Conservation (phyloP, 2,329 filamentous ascomycete genomes). For the Cladosporium sp. region DNA sequence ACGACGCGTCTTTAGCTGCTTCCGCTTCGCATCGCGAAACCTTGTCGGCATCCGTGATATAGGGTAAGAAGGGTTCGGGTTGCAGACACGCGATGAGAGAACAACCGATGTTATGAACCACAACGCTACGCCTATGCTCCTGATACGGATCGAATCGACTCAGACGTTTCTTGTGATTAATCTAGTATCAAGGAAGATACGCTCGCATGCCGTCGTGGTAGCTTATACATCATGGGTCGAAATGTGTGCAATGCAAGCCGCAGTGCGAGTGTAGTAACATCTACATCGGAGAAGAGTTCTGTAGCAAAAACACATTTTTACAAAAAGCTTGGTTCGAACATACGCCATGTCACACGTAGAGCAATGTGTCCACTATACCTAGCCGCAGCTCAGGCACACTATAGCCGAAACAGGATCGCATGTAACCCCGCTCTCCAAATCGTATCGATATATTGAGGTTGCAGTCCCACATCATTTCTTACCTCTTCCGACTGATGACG, state of each 20-base stretch:
- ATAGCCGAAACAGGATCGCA: background rate
- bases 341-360: background rate
- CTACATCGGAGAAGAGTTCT: no score
- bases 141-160: background rate
- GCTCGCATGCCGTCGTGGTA: no score
- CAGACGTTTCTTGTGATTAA: background rate
- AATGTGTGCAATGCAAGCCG: no score
- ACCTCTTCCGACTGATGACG: background rate
- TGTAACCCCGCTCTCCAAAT: background rate
- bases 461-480: background rate
- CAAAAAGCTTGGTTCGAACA: background rate
- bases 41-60: background rate
- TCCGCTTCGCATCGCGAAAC: background rate
- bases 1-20: conserved; percentile 2
- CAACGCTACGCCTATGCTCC: background rate
- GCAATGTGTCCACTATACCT: background rate
- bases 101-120: background rate
- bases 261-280: no score
- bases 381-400: background rate
- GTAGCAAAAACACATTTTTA: background rate
- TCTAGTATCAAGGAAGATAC: no score
- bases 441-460: background rate
- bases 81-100: background rate
- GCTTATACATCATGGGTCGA: no score
- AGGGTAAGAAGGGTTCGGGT: background rate